A percentile compares a stretch with the other conserved stretches of the same genome.
phyloP scores from a whole-genome alignment of 306 rosid species.

The Hippophae tibetana region DNA sequence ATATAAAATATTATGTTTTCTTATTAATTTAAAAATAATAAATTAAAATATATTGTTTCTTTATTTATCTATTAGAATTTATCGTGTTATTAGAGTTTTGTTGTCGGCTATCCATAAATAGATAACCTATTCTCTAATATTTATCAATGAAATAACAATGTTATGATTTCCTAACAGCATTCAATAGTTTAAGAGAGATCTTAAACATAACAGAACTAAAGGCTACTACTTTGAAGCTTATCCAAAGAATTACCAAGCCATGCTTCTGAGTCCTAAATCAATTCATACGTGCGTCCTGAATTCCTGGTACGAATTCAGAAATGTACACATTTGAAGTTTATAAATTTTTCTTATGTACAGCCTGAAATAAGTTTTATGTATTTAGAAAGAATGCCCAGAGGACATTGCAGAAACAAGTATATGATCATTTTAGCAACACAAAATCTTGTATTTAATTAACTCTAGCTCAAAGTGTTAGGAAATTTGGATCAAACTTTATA shows the following conservation, averaged over 20 bases:
- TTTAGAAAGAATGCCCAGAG: neutral
- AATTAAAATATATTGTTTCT: too few relatives aligned
- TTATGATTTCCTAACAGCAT: too few relatives aligned
- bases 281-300: neutral
- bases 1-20: too few relatives aligned
- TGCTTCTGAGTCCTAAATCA: too few relatives aligned
- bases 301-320: neutral
- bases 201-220: neutral
- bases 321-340: neutral
- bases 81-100: too few relatives aligned
- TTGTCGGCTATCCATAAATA: too few relatives aligned
- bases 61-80: too few relatives aligned
- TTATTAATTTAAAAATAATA: too few relatives aligned
- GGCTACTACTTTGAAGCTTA: neutral
- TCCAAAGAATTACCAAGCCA: neutral
- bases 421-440: neutral
- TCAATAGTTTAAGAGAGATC: neutral
- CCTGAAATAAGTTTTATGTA: neutral
- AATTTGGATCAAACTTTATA: too few relatives aligned
- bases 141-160: too few relatives aligned
- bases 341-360: constrained; percentile 5
- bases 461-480: too few relatives aligned
- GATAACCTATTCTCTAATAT: too few relatives aligned
- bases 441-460: neutral
- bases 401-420: neutral